These are phyloP conservation scores for Trichoderma sp. DNA, from an alignment of 2,329 filamentous ascomycete genomes.

Conservation along the genomic window DNA sequence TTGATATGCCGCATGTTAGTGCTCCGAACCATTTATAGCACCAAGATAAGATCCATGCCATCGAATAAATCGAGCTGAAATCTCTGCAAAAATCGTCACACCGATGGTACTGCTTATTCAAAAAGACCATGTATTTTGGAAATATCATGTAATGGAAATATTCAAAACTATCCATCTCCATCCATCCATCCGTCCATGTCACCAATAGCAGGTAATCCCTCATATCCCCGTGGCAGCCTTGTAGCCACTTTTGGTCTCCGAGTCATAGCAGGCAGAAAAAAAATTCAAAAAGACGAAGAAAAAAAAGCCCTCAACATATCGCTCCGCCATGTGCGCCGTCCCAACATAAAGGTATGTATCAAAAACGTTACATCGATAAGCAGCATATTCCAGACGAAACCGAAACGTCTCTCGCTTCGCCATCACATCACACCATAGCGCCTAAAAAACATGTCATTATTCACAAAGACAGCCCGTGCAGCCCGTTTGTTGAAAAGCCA, in stretches of 20 bases:
- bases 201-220: slow-evolving; percentile 9
- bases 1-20: not conserved
- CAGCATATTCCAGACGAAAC: not conserved
- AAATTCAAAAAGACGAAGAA: not conserved
- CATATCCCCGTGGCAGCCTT: slow-evolving; percentile 18
- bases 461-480: slow-evolving; percentile 13
- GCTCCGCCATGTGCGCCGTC: slow-evolving; percentile 17
- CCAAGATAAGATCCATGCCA: slow-evolving; percentile 1
- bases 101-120: not conserved
- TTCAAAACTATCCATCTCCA: not conserved
- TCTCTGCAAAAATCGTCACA: not conserved
- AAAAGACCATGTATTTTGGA: not conserved
- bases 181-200: not conserved
- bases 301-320: slow-evolving; percentile 1
- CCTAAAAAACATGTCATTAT: not conserved
- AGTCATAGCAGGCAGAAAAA: not conserved
- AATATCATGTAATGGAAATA: slow-evolving; percentile 6
- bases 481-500: slow-evolving; percentile 7
- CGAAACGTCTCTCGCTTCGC: not conserved
- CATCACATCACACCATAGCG: slow-evolving; percentile 16
- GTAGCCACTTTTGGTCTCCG: slow-evolving; percentile 3
- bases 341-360: not conserved
- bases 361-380: slow-evolving; percentile 7
- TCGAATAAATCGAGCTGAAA: not conserved
- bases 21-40: not conserved